Evolutionary conservation across 2,329 filamentous ascomycete genomes (phyloP).

Genomic region (Lachnellula hyalina): DNA sequence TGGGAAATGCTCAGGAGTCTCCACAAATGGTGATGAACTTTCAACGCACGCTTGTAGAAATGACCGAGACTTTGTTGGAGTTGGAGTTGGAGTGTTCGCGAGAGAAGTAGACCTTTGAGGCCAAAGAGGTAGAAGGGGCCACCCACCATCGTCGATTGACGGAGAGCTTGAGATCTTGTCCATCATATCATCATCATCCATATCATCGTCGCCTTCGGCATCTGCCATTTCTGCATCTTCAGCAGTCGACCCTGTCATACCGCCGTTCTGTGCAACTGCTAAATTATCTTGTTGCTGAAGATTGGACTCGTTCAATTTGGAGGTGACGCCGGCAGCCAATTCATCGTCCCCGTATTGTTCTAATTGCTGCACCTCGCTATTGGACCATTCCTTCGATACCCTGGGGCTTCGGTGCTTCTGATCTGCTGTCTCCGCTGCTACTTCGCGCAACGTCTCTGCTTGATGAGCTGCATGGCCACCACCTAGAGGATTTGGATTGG

Average conservation of each 20-base stretch:
- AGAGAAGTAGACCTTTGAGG: constrained; percentile 27
- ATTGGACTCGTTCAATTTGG: constrained; percentile 34
- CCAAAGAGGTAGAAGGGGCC: constrained; percentile 31
- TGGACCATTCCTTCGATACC: constrained; percentile 50
- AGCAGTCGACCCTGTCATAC: constrained; percentile 39
- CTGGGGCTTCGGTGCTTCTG: constrained; percentile 62
- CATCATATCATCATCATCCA: constrained; percentile 88
- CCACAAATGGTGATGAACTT: constrained; percentile 30
- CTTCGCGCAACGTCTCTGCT: constrained; percentile 74
- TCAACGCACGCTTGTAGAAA: constrained; percentile 31
- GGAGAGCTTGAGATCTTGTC: constrained; percentile 98
- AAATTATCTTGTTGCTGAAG: constrained; percentile 50
- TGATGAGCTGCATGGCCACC: constrained; percentile 61
- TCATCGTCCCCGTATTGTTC: constrained; percentile 39
- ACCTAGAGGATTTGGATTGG: constrained; percentile 45
- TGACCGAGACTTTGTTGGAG: constrained; percentile 10
- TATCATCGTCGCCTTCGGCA: constrained; percentile 65
- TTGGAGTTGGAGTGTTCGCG: constrained; percentile 9
- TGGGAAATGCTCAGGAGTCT: constrained; percentile 26
- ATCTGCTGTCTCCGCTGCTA: constrained; percentile 69
- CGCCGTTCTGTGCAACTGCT: constrained; percentile 58
- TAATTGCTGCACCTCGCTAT: constrained; percentile 26
- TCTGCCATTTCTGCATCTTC: constrained; percentile 62
- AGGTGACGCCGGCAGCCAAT: constrained; percentile 37
- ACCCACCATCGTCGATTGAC: constrained; percentile 98